Evolutionary conservation across 768 basidiomycete genomes (phyloP), one percentile per base, ranked within the genome.

Genomic region (Rhodotorula babjevae): DNA sequence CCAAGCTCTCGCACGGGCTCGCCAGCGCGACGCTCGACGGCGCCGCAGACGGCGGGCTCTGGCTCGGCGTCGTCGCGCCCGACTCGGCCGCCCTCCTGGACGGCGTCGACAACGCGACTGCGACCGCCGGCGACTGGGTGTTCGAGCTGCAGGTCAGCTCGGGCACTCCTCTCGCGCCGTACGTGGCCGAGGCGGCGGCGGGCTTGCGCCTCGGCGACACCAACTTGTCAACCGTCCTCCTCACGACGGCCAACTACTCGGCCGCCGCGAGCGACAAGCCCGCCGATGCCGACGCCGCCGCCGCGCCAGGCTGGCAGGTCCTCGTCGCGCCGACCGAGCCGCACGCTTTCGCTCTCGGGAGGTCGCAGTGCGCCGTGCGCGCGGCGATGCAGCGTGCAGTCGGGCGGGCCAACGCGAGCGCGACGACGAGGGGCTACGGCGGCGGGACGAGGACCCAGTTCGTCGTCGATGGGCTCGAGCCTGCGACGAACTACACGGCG

Each of bases 401-500:
- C 0, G 59, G 49, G 40, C 27, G 9, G 18, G 62, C 23, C 16
- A 53, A 56, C 16, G 49, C 40, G 16, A 49, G 55, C 19, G 49
- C n/a, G 59, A 74, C 68, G 42, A 76, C 62, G 33, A 47, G 67
- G 31, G 74, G 74, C 0, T 72, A 73, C 23, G 69, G 68, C 2
- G 78, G 82, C 0, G 91, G 89, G 0, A 90, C 87, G 87, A 81
- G 90, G 61, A 85, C 81, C 42, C 89, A 92, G 76, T 93, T 87
- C 85, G 78, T 89, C 4, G 69, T 91, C 16, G 84, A 83, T 1
- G 86, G 84, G 0, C 82, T 94, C 27, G 81, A 82, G 2, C 83
- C 88, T 12, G 82, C 82, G 18, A 90, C 89, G 46, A 93, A 93
- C 77, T 93, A 93, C 77, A 92, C 91, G 1, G 87, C 85, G 1